phyloP scores from a whole-genome alignment of 768 basidiomycete species.

The Agaricus blazei region DNA sequence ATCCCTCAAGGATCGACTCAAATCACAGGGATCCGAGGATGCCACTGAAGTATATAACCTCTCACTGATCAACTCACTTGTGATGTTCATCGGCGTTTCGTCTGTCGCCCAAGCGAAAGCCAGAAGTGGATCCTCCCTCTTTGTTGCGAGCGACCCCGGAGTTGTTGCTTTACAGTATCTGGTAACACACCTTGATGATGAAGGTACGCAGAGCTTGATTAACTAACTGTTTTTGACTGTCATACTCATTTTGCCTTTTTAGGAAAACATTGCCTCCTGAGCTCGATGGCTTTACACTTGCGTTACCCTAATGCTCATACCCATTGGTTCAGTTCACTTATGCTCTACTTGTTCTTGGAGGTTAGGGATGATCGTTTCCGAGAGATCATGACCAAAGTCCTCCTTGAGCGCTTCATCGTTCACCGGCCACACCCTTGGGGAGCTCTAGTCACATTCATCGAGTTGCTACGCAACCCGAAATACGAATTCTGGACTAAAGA shows the following conservation, averaged over 20 bases:
- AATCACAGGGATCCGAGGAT: conserved; percentile 40
- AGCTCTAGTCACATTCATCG: conserved; percentile 88
- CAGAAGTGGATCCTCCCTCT: conserved; percentile 74
- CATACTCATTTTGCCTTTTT: background rate
- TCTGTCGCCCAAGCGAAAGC: conserved; percentile 88
- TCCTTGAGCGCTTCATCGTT: conserved; percentile 91
- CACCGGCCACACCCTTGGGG: conserved; percentile 98
- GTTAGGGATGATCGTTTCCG: conserved; percentile 71
- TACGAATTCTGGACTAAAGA: conserved; percentile 91
- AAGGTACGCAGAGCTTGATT: conserved; percentile 54
- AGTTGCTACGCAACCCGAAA: conserved; percentile 84
- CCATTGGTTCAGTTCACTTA: conserved; percentile 91
- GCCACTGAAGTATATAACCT: conserved; percentile 72
- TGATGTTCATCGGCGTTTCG: conserved; percentile 94
- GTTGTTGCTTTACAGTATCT: conserved; percentile 82
- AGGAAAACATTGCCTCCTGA: conserved; percentile 96
- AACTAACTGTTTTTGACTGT: conserved; percentile 3
- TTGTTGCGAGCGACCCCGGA: conserved; percentile 78
- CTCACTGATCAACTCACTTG: conserved; percentile 86
- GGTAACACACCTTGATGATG: conserved; percentile 78
- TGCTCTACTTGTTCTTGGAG: conserved; percentile 84
- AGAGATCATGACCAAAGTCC: conserved; percentile 82
- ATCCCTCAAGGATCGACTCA: conserved; percentile 77
- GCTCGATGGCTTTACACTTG: conserved; percentile 89
- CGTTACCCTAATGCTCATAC: conserved; percentile 99